Base-by-base conservation (phyloP, 1,284 basidiomycete species). In the Volvariella surrecta region DNA sequence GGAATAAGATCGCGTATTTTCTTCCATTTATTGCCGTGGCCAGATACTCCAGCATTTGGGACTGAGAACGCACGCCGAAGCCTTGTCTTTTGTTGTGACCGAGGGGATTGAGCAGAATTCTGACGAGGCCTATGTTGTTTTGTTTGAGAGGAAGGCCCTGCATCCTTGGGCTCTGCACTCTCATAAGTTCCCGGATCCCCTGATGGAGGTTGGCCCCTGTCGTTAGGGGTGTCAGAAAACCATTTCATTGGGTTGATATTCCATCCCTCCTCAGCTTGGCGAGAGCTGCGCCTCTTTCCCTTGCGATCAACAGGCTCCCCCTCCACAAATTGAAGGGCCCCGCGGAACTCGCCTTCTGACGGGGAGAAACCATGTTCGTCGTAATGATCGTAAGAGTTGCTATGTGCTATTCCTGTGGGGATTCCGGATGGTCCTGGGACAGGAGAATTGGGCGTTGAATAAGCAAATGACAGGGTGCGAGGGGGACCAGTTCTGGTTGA, bases 401-500 rank as follows among this genome's bases (percentile, higher is more conserved):
- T 58, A 47, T 60, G 55, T 31, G 38, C 17, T 19, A 35, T 40
- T 13, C 19, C 28, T 13, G 18, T n/a, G 60, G 59, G 4, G 61
- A 63, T 13, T 54, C 48, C 9, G 58, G 57, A 20, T 34, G 18
- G 24, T 17, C 15, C 44, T 51, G 17, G 46, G 44, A 4, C 41
- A 28, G 16, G 54, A 51, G 73, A 72, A 43, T 58, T 58, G 1
- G 74, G 62, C 15, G 74, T 58, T n/a, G 74, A 70, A 51, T 79
- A 76, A 17, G 69, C 71, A 56, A 76, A 81, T 1, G 81, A 82
- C 28, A 87, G 64, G 0, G 84, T 83, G 31, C 84, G 71, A 7
- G 84, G 84, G 34, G 83, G 82, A 15, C 84, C 84, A 3, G 82
- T 85, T 39, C 83, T 70, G 39, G 66, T 64, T 3, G 80, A 75